Percentiles rank a stretch among this genome's conserved stretches.
Evolutionary conservation across 495 filamentous ascomycete genomes (phyloP).

Genomic region (Polyplosphaeria fusca): DNA sequence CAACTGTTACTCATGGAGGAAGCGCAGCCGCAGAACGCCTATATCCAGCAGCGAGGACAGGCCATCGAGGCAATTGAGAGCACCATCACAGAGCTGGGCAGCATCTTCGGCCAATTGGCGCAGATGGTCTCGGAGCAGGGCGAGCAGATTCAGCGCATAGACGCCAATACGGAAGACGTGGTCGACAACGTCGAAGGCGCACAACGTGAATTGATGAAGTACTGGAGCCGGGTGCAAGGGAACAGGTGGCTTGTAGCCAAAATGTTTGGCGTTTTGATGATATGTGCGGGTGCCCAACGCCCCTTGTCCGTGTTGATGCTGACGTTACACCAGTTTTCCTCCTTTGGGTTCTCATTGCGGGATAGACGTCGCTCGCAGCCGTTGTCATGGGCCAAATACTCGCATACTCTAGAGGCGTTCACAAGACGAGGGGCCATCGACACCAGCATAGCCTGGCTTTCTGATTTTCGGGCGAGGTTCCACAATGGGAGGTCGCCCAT

Average conservation of each 20-base stretch:
- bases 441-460: conserved; percentile 15
- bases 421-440: conserved; percentile 1
- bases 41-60: conserved; percentile 89
- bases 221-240: conserved; percentile 88
- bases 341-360: conserved; percentile 43
- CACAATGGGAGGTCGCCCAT: background rate
- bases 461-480: background rate
- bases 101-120: conserved; percentile 95
- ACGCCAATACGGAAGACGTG: conserved; percentile 93
- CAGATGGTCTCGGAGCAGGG: conserved; percentile 96
- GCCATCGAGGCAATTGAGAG: conserved; percentile 96
- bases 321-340: conserved; percentile 35
- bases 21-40: conserved; percentile 76
- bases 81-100: conserved; percentile 89
- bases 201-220: conserved; percentile 90
- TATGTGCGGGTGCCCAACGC: conserved; percentile 39
- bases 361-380: conserved; percentile 22
- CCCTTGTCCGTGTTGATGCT: background rate
- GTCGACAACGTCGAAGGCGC: conserved; percentile 97
- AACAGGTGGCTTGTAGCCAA: conserved; percentile 97
- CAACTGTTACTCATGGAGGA: conserved; percentile 95
- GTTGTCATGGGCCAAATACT: background rate
- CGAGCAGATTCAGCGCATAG: conserved; percentile 75
- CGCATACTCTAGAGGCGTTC: conserved; percentile 9
- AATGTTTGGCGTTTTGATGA: conserved; percentile 93